Conservation (phyloP, 1,284 basidiomycete genomes). For the Irpex sp. region DNA sequence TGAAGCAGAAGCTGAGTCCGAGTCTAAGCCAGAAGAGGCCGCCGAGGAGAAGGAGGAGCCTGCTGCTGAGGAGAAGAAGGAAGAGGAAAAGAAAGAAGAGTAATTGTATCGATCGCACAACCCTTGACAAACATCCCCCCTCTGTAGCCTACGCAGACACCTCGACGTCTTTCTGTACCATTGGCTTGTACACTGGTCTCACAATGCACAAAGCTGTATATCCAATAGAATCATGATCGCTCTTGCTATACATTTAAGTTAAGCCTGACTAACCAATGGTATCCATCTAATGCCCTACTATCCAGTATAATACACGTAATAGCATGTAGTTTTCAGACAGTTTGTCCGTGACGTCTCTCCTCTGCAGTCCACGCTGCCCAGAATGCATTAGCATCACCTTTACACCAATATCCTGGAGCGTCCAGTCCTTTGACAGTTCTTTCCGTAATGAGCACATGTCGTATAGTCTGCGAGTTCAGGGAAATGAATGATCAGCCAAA, state of each 20-base stretch:
- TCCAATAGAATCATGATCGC: background rate
- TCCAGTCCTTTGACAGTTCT: conserved; percentile 47
- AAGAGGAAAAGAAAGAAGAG: conserved; percentile 23
- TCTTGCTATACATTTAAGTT: background rate
- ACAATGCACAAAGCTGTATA: background rate
- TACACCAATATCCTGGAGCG: conserved; percentile 57
- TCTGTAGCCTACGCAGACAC: background rate
- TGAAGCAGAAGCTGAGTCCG: conserved; percentile 10
- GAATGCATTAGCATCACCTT: conserved; percentile 52
- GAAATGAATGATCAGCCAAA: background rate
- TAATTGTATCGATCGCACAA: conserved; percentile 17
- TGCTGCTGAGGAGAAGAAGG: conserved; percentile 18
- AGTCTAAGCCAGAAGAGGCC: conserved; percentile 22
- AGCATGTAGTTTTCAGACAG: background rate
- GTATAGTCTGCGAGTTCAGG: conserved; percentile 40
- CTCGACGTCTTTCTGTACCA: background rate
- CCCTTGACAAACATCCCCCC: background rate
- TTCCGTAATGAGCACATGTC: conserved; percentile 60
- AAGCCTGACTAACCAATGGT: background rate
- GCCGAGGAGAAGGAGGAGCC: conserved; percentile 22
- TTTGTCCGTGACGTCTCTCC: conserved; percentile 28
- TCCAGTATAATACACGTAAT: background rate
- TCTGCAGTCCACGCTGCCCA: conserved; percentile 53
- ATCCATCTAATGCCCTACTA: background rate
- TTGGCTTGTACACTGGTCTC: conserved; percentile 1